Evolutionary conservation across 1,139 yeast species (phyloP).

Genomic region (Scheffersomyces parashehatae): DNA sequence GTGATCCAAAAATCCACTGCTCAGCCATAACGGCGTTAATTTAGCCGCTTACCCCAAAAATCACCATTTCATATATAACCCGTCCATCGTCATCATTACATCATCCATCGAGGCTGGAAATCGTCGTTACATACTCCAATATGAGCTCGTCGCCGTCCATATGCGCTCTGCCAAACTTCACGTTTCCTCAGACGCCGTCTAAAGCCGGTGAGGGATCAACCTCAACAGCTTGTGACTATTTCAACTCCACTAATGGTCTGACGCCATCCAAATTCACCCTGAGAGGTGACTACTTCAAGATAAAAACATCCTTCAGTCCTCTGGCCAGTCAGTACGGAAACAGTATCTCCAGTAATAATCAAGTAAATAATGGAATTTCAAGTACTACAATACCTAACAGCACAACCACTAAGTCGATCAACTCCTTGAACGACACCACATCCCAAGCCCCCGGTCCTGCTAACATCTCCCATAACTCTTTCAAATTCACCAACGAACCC

Average conservation of each 20-base stretch:
- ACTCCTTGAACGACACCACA: too few species aligned
- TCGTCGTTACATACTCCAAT: not conserved
- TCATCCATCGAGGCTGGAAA: too few species aligned
- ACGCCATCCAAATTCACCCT: not conserved
- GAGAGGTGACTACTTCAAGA: too few species aligned
- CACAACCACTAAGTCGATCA: not conserved
- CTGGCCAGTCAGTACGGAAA: too few species aligned
- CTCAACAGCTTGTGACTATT: constrained; percentile 14
- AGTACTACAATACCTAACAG: not conserved
- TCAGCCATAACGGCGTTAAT: too few species aligned
- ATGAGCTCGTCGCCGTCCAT: constrained; percentile 14
- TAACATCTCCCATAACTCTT: not conserved
- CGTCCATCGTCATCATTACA: too few species aligned
- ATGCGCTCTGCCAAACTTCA: constrained; percentile 17
- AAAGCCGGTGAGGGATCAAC: constrained; percentile 6
- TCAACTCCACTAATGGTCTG: constrained; percentile 6
- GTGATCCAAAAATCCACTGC: too few species aligned
- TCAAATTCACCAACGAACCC: not conserved
- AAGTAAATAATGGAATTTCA: too few species aligned
- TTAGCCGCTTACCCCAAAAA: too few species aligned
- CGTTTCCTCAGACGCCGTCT: constrained; percentile 11
- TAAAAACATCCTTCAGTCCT: too few species aligned
- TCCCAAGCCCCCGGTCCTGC: not conserved
- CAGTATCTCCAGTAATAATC: too few species aligned
- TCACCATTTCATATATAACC: too few species aligned